A percentile compares a stretch with the other conserved stretches of the same genome.
phyloP scores from a whole-genome alignment of 2,329 filamentous ascomycete genomes.

The Pestalotiopsis fici region DNA sequence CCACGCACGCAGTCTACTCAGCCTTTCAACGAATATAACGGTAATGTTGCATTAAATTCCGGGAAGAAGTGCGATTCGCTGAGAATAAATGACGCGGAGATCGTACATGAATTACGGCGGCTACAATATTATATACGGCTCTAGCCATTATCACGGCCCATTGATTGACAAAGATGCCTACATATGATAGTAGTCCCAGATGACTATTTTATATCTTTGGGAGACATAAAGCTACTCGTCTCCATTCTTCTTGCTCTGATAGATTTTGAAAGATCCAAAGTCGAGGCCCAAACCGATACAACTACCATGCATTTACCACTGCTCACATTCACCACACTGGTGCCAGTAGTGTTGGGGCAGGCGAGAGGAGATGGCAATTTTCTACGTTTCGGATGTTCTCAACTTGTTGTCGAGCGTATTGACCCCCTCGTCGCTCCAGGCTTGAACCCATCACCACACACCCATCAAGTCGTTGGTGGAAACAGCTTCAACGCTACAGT shows the following conservation, averaged over 20 bases:
- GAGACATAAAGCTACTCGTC: too few relatives aligned
- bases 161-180: not conserved
- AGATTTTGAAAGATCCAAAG: too few relatives aligned
- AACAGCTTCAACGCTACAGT: conserved; percentile 31
- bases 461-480: conserved; percentile 42
- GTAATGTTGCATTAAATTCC: not conserved
- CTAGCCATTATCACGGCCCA: not conserved
- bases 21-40: not conserved
- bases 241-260: too few relatives aligned
- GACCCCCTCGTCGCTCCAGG: conserved; percentile 26
- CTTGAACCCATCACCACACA: conserved; percentile 43
- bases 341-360: not conserved
- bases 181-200: not conserved
- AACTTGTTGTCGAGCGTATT: conserved; percentile 4
- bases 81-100: not conserved
- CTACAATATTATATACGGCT: not conserved
- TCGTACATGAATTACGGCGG: not conserved
- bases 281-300: not conserved
- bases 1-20: not conserved
- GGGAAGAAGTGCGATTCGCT: not conserved
- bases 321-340: not conserved
- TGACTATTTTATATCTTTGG: not conserved
- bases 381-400: conserved; percentile 6
- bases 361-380: not conserved
- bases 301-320: not conserved